Evolutionary conservation across 2,329 filamentous ascomycete species (phyloP).

Genomic region (Epicoccum nigrum): DNA sequence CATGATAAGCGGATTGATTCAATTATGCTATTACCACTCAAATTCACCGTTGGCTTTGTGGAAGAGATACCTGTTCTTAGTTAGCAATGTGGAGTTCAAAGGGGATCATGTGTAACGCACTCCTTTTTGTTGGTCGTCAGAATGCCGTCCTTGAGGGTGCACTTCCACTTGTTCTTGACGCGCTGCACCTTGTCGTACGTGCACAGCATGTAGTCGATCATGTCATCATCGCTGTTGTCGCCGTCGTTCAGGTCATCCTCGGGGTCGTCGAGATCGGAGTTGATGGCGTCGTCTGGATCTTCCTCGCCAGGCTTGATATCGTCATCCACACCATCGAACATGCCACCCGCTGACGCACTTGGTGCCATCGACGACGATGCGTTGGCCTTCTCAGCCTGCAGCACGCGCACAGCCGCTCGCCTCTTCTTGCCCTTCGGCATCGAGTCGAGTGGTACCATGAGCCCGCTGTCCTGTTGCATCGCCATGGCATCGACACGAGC

Average conservation of each 20-base stretch:
- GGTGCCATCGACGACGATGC: conserved; percentile 24
- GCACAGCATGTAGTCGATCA: conserved; percentile 93
- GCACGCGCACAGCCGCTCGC: conserved; percentile 44
- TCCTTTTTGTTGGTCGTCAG: conserved; percentile 93
- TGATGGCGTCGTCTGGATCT: conserved; percentile 91
- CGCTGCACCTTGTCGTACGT: conserved; percentile 99
- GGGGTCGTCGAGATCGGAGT: conserved; percentile 94
- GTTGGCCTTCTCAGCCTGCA: conserved; percentile 62
- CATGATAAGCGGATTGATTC: conserved; percentile 23
- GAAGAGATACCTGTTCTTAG: conserved; percentile 75
- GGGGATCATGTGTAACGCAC: conserved; percentile 52
- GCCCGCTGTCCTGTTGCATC: conserved; percentile 73
- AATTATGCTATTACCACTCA: conserved; percentile 74
- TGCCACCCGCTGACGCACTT: conserved; percentile 23
- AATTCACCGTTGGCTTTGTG: conserved; percentile 98
- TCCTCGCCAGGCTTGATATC: conserved; percentile 60
- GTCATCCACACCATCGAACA: conserved; percentile 61
- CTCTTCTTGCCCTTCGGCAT: conserved; percentile 54
- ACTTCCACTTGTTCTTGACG: conserved; percentile 98
- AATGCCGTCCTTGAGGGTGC: conserved; percentile 94
- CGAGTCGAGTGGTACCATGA: conserved; percentile 74
- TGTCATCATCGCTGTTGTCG: conserved; percentile 83
- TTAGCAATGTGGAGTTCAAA: too few relatives aligned
- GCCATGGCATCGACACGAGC: conserved; percentile 69
- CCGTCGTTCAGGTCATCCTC: conserved; percentile 83